phyloP scores from a whole-genome alignment of 352 stramenopile species.

The Phytophthora ohioensis region DNA sequence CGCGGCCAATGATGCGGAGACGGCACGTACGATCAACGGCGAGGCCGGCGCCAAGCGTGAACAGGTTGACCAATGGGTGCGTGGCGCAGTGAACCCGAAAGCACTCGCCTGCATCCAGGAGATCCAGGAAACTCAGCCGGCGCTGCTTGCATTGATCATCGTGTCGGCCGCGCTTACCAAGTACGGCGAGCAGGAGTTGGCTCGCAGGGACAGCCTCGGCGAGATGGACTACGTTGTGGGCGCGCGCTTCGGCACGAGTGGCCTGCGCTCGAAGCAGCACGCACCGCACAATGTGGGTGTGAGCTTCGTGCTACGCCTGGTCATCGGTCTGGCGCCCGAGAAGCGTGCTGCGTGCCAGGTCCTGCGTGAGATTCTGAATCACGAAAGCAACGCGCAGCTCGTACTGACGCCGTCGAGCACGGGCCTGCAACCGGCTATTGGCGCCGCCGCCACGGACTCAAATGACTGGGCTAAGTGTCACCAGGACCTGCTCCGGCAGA shows the following conservation, averaged over 20 bases:
- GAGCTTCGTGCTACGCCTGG: constrained; percentile 24
- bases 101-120: constrained; percentile 22
- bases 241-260: constrained; percentile 10
- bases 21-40: constrained; percentile 10
- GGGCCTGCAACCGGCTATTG: constrained; percentile 1
- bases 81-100: constrained; percentile 3
- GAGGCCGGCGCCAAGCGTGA: constrained; percentile 20
- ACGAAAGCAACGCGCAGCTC: constrained; percentile 8
- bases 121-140: constrained; percentile 22
- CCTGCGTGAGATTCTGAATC: constrained; percentile 25
- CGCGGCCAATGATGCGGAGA: constrained; percentile 14
- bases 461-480: constrained; percentile 11
- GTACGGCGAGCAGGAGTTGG: background rate
- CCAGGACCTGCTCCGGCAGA: constrained; percentile 13
- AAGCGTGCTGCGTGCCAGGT: constrained; percentile 23
- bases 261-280: constrained; percentile 3
- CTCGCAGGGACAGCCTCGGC: background rate
- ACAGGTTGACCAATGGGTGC: constrained; percentile 24
- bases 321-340: constrained; percentile 26
- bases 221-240: background rate
- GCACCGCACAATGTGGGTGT: constrained; percentile 10
- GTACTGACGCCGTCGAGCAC: constrained; percentile 16
- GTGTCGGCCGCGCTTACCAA: background rate
- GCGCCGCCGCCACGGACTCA: background rate
- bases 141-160: constrained; percentile 16